phyloP scores from a whole-genome alignment of 371 early-diverging fungal species.

The Lichtheimia hyalospora region DNA sequence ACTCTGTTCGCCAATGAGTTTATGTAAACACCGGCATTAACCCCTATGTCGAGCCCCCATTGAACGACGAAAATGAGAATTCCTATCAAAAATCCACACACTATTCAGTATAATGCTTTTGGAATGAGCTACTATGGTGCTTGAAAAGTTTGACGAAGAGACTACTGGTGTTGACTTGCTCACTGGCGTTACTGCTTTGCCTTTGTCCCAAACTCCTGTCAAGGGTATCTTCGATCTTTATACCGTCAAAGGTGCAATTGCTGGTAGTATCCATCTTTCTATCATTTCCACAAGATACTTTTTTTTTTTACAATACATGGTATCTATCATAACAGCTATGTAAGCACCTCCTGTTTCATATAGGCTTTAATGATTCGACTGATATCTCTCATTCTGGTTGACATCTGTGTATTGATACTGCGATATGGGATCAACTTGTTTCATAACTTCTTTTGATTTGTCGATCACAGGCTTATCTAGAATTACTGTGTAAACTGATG shows the following conservation, averaged over 20 bases:
- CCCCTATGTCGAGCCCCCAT: conserved; percentile 52
- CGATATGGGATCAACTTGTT: too few species aligned
- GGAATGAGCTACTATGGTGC: conserved; percentile 34
- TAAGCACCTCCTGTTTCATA: too few species aligned
- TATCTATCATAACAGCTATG: too few species aligned
- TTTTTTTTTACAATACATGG: too few species aligned
- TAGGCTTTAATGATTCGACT: too few species aligned
- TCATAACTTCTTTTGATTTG: too few species aligned
- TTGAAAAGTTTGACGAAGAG: conserved; percentile 59
- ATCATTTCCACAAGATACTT: too few species aligned
- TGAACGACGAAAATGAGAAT: conserved; percentile 38
- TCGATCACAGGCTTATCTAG: too few species aligned
- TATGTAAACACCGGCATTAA: conserved; percentile 54
- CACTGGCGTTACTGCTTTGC: conserved; percentile 59
- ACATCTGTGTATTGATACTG: too few species aligned
- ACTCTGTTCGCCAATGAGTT: conserved; percentile 38
- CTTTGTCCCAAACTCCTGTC: conserved; percentile 52
- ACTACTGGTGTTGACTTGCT: conserved; percentile 40
- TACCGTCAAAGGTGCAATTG: conserved; percentile 39
- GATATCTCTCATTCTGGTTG: too few species aligned
- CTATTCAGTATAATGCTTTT: conserved; percentile 53
- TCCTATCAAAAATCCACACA: conserved; percentile 52
- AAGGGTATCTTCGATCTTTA: conserved; percentile 53
- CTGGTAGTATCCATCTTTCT: conserved; percentile 48
- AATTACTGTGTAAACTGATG: too few species aligned